Percentiles rank a stretch among this genome's conserved stretches.
These are phyloP conservation scores for Myrica gale DNA, from an alignment of 306 rosid genomes.

Conservation along the genomic window DNA sequence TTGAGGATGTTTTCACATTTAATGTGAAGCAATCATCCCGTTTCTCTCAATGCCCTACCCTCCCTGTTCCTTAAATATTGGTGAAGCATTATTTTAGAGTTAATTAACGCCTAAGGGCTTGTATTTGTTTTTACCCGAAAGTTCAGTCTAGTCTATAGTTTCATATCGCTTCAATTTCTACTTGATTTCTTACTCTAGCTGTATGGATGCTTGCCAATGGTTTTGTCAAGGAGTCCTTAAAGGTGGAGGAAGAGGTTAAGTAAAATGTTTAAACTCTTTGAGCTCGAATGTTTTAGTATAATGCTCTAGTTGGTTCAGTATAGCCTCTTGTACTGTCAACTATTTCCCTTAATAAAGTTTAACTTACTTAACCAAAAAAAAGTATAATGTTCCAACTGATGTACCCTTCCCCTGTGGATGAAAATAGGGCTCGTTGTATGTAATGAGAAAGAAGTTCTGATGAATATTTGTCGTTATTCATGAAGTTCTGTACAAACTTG, in stretches of 20 bases:
- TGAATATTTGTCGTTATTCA: background rate
- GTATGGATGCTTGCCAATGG: background rate
- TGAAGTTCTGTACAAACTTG: background rate
- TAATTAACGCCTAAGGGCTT: background rate
- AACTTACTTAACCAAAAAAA: background rate
- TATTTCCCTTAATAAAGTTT: no score
- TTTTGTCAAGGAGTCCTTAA: background rate
- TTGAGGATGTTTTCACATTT: background rate
- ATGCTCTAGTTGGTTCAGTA: no score
- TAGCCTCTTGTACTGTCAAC: no score
- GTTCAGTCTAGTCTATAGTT: background rate
- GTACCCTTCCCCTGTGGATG: background rate
- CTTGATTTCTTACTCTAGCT: background rate
- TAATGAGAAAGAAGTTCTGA: background rate
- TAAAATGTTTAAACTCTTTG: background rate
- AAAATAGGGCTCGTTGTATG: background rate
- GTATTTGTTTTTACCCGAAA: background rate
- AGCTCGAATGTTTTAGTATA: background rate
- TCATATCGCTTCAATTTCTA: background rate
- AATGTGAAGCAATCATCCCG: background rate
- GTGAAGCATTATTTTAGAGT: background rate
- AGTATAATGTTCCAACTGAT: background rate
- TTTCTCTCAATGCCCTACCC: background rate
- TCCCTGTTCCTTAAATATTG: background rate
- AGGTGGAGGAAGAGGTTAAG: slow-evolving; percentile 10